phyloP scores from a whole-genome alignment of 129 eudicot species.

The Oenanthe sinensis region DNA sequence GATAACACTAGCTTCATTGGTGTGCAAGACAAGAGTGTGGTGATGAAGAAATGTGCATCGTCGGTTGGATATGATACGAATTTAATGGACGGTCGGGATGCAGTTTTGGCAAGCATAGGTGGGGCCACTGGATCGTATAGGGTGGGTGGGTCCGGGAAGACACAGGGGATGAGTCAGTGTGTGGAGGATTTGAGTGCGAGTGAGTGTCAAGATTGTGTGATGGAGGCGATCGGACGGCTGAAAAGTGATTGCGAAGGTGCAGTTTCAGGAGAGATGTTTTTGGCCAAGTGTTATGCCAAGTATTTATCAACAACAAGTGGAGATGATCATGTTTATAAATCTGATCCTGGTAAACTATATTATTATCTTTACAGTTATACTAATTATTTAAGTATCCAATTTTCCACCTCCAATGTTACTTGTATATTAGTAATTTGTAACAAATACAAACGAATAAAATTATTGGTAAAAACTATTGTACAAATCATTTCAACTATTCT shows the following conservation, averaged over 20 bases:
- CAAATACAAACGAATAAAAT: no score
- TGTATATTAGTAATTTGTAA: no score
- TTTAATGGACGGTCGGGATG: conserved; percentile 59
- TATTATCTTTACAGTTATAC: no score
- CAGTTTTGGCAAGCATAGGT: conserved; percentile 50
- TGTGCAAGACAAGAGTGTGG: conserved; percentile 64
- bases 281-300: conserved; percentile 83
- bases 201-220: conserved; percentile 77
- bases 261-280: conserved; percentile 78
- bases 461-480: no score
- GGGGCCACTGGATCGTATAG: conserved; percentile 51
- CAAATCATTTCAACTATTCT: no score
- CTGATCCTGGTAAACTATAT: conserved; percentile 40
- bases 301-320: conserved; percentile 38
- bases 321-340: conserved; percentile 47
- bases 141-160: conserved; percentile 68
- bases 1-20: conserved; percentile 71
- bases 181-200: conserved; percentile 83
- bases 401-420: no score
- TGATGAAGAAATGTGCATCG: conserved; percentile 85
- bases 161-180: conserved; percentile 82
- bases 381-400: no score
- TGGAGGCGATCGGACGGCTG: conserved; percentile 65
- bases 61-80: conserved; percentile 39
- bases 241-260: conserved; percentile 81